Percentiles rank a stretch among this genome's conserved stretches.
Evolutionary conservation across 1,139 yeast species (phyloP).

Genomic region (Spencermartinsiella ligniputridi): DNA sequence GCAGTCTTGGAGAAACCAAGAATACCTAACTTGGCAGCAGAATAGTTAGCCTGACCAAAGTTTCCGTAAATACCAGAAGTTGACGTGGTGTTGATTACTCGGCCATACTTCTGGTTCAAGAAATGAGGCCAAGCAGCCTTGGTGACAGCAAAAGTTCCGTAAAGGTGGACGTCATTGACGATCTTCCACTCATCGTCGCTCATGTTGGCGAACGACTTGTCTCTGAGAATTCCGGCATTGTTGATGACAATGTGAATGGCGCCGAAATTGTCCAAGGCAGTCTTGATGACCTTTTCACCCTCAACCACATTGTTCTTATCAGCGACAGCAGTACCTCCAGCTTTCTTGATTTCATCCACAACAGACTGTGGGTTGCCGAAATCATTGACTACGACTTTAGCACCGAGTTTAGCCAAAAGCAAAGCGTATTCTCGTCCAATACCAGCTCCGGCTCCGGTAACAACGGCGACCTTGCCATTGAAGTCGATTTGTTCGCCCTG

Average conservation of each 20-base stretch:
- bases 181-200: slow-evolving; percentile 77
- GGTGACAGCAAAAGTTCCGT: slow-evolving; percentile 77
- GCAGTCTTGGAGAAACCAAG: slow-evolving; percentile 79
- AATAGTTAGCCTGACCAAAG: slow-evolving; percentile 95
- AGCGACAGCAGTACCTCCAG: slow-evolving; percentile 81
- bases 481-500: slow-evolving; percentile 60
- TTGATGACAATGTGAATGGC: slow-evolving; percentile 81
- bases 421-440: slow-evolving; percentile 88
- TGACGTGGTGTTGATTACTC: slow-evolving; percentile 83
- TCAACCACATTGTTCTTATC: slow-evolving; percentile 83
- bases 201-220: slow-evolving; percentile 83
- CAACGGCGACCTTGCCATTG: slow-evolving; percentile 79
- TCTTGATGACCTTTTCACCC: slow-evolving; percentile 70
- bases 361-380: slow-evolving; percentile 65
- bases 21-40: slow-evolving; percentile 89
- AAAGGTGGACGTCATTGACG: slow-evolving; percentile 77
- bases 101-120: slow-evolving; percentile 71
- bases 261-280: slow-evolving; percentile 75
- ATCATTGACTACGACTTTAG: slow-evolving; percentile 93
- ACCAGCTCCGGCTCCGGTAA: slow-evolving; percentile 97
- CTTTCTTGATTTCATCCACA: slow-evolving; percentile 69
- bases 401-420: slow-evolving; percentile 84
- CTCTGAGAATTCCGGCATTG: slow-evolving; percentile 94
- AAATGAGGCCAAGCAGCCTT: slow-evolving; percentile 94
- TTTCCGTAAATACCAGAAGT: slow-evolving; percentile 97